These are phyloP conservation scores for Leccinum longicurvipes DNA, from an alignment of 768 basidiomycete genomes.

Conservation along the genomic window DNA sequence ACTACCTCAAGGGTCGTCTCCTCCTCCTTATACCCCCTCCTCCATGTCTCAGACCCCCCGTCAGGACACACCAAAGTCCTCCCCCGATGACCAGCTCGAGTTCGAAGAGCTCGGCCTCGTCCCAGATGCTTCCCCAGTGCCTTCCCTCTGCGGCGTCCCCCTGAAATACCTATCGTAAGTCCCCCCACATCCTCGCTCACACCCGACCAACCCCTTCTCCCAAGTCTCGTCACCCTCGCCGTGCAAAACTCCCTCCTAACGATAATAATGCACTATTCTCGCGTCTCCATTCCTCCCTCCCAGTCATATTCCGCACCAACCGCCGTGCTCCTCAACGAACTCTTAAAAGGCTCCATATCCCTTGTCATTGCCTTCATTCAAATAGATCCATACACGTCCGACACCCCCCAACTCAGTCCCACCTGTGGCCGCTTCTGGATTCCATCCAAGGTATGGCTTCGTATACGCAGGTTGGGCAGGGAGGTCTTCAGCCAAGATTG, in stretches of 20 bases:
- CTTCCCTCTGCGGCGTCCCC: constrained; percentile 65
- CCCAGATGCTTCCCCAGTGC: constrained; percentile 36
- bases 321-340: constrained; percentile 91
- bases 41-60: constrained; percentile 23
- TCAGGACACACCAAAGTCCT: constrained; percentile 26
- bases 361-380: constrained; percentile 76
- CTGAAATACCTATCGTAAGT: constrained; percentile 80
- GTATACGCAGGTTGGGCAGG: constrained; percentile 54
- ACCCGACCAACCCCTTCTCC: background rate
- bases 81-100: constrained; percentile 36
- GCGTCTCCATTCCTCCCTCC: constrained; percentile 73
- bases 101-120: constrained; percentile 47
- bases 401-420: constrained; percentile 30
- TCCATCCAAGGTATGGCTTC: constrained; percentile 35
- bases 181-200: constrained; percentile 5
- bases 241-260: constrained; percentile 90
- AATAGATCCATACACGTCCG: constrained; percentile 40
- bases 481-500: constrained; percentile 89
- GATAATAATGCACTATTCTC: constrained; percentile 96
- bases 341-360: constrained; percentile 89
- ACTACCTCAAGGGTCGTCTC: too few species aligned
- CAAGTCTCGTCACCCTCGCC: constrained; percentile 77
- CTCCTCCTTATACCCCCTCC: constrained; percentile 22
- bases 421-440: constrained; percentile 36
- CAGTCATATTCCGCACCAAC: constrained; percentile 88